These are phyloP conservation scores for Mycocentrospora acerina DNA, from an alignment of 2,329 filamentous ascomycete species.

Conservation along the genomic window DNA sequence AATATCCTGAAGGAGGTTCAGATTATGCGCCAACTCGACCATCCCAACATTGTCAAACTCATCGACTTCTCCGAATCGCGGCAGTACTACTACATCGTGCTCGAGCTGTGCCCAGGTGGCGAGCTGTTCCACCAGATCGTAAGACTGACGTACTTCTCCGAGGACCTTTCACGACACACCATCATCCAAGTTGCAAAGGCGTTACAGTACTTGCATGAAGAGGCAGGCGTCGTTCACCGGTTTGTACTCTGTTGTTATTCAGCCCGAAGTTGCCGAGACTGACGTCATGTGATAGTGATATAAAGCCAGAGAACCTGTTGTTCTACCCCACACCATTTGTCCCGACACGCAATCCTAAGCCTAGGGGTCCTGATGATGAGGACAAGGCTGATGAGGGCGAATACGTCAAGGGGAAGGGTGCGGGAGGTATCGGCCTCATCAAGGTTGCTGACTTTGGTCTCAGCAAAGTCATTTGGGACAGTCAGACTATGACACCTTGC, in stretches of 20 bases:
- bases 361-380: conserved; percentile 83
- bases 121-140: conserved; percentile 99
- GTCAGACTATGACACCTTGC: conserved; percentile 98
- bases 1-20: conserved; percentile 99
- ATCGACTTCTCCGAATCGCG: conserved; percentile 90
- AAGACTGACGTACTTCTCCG: conserved; percentile 96
- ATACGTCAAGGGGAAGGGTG: conserved; percentile 76
- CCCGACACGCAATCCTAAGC: conserved; percentile 77
- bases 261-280: conserved; percentile 21
- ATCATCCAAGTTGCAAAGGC: conserved; percentile 95
- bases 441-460: conserved; percentile 98
- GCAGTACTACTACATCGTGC: conserved; percentile 96
- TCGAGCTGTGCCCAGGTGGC: conserved; percentile 91
- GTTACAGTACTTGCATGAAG: conserved; percentile 89
- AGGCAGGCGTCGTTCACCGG: conserved; percentile 95
- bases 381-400: conserved; percentile 97
- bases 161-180: conserved; percentile 90
- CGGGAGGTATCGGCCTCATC: conserved; percentile 89
- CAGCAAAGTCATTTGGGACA: conserved; percentile 98
- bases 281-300: conserved; percentile 67
- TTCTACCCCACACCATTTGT: conserved; percentile 85
- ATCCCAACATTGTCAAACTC: conserved; percentile 93
- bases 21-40: conserved; percentile 96
- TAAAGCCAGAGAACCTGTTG: conserved; percentile 96
- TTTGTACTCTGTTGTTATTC: conserved; percentile 50